These are phyloP conservation scores for Alternaria sp. DNA, from an alignment of 2,329 filamentous ascomycete species.

Conservation along the genomic window DNA sequence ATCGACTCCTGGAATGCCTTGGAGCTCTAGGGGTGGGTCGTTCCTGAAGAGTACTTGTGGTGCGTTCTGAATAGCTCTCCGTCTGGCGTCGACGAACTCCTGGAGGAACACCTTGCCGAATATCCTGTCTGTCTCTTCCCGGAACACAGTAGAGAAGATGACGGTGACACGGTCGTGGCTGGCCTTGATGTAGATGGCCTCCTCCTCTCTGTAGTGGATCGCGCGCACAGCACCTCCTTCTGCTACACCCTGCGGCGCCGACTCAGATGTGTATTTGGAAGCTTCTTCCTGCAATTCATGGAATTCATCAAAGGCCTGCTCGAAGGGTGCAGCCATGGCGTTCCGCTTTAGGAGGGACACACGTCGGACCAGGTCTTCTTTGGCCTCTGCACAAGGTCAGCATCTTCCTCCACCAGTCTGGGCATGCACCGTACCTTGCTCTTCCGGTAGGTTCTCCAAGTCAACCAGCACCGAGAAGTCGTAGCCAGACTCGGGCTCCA, in stretches of 20 bases:
- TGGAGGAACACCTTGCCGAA: conserved; percentile 95
- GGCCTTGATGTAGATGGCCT: conserved; percentile 98
- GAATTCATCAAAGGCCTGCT: conserved; percentile 94
- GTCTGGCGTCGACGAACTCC: conserved; percentile 96
- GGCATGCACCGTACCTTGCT: conserved; percentile 66
- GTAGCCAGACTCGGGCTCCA: conserved; percentile 86
- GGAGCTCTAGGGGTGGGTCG: conserved; percentile 90
- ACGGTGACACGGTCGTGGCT: conserved; percentile 97
- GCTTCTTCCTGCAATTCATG: conserved; percentile 86
- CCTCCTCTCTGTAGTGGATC: conserved; percentile 98
- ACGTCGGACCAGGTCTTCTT: conserved; percentile 84
- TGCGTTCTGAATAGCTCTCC: conserved; percentile 96
- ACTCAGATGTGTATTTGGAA: conserved; percentile 90
- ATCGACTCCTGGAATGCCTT: conserved; percentile 84
- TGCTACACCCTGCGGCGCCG: conserved; percentile 86
- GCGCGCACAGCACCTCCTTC: conserved; percentile 94
- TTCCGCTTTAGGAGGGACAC: conserved; percentile 96
- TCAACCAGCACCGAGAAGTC: conserved; percentile 95
- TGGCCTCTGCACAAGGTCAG: conserved; percentile 68
- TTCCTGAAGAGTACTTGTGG: conserved; percentile 97
- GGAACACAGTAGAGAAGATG: conserved; percentile 98
- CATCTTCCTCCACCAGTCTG: not conserved
- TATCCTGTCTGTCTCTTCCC: conserved; percentile 95
- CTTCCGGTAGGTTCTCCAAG: conserved; percentile 82
- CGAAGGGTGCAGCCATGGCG: conserved; percentile 97